Conservation (phyloP, 306 rosid species). For the Cucurbita argyrosperma region DNA sequence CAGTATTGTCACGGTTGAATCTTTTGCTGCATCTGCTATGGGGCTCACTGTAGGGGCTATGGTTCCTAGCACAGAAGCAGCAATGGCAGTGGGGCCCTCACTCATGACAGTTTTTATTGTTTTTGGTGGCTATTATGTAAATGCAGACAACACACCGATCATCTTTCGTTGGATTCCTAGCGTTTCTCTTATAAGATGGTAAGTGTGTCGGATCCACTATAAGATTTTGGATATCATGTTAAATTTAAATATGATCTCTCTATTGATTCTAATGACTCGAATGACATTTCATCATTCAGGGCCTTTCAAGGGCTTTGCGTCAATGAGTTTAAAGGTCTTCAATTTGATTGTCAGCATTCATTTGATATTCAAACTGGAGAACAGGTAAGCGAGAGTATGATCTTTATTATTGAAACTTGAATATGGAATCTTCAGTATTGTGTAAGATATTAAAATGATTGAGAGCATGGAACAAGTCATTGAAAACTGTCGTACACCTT, state of each 20-base stretch:
- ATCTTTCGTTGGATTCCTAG: conserved; percentile 93
- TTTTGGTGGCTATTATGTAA: conserved; percentile 89
- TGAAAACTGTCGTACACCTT: not conserved
- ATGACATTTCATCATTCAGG: conserved; percentile 42
- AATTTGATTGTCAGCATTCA: conserved; percentile 73
- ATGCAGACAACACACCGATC: conserved; percentile 75
- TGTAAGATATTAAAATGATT: not conserved
- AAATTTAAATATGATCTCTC: not conserved
- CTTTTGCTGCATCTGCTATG: conserved; percentile 95
- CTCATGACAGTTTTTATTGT: conserved; percentile 85
- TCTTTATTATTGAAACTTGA: not conserved
- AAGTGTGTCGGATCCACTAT: not conserved
- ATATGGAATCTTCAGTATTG: conserved; percentile 2
- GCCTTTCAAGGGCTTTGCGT: conserved; percentile 89
- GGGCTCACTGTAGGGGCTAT: conserved; percentile 93
- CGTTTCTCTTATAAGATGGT: conserved; percentile 86
- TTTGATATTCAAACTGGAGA: conserved; percentile 80
- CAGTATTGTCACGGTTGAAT: conserved; percentile 71
- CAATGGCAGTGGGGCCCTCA: conserved; percentile 90
- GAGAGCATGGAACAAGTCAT: not conserved
- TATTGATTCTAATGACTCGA: conserved; percentile 1
- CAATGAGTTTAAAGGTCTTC: conserved; percentile 75
- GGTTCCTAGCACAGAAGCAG: conserved; percentile 94
- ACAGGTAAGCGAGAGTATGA: conserved; percentile 42
- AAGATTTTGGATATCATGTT: not conserved